Evolutionary conservation across 192 early-diverging fungal genomes (phyloP), one percentile per base, ranked within the genome.

Genomic region (Gorgonomyces haynaldii): DNA sequence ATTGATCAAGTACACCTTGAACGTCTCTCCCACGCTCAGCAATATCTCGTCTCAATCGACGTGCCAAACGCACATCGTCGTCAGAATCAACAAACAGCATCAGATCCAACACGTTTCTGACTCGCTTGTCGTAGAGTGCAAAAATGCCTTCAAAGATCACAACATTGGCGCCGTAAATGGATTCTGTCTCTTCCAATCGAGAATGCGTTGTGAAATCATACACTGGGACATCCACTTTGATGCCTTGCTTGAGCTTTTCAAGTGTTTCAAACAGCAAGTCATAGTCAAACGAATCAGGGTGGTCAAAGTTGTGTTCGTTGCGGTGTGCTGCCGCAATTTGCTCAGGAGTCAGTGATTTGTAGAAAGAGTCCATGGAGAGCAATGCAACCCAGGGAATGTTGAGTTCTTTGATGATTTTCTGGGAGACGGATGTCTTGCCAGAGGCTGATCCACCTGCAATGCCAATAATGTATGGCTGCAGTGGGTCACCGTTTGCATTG

Each of bases 111-210:
- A 86, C 54, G 59, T 87, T 84, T 5, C 37, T 4, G 27, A 42
- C 39, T 30, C 88, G 91, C 84, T 80, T 74, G 54, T 92, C 88
- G 57, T 90, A 89, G 24, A 97, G 64, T 5, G 90, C 94, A 78
- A 97, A 95, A 50, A 97, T 97, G 36, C 94, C 94, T 58, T 97
- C 94, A 64, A 97, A 95, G 35, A 95, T 89, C 34, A 97, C 74
- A 3, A 97, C 84, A 45, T 91, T 94, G 15, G 91, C 94, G 40
- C 91, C 91, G 61, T 97, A 95, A 7, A 93, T 61, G 2, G 78
- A 65, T 48, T 74, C 80, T 5, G 70, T 63, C 57, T 81, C 74
- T 45, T 82, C 59, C 26, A 67, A 65, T 19, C 59, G 59, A 35
- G 53, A 50, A 26, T 25, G 51, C 0, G 83, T 89, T 19, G 68